These are phyloP conservation scores for Scutellaria barbata DNA, from an alignment of 257 asterid species.

Conservation along the genomic window DNA sequence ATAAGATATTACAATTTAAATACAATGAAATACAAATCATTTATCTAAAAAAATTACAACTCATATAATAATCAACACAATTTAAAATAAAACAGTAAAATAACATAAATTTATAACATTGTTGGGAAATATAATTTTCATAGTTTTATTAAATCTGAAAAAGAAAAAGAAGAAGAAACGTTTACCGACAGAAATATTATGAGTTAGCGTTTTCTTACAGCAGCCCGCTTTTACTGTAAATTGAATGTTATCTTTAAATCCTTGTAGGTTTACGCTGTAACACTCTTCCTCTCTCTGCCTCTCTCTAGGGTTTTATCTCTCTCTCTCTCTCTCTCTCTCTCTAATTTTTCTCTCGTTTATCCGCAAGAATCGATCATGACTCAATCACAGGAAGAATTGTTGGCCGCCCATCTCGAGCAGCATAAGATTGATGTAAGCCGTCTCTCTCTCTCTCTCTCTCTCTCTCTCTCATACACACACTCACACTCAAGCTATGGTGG, in stretches of 20 bases:
- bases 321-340: not conserved
- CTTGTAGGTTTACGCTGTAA: not conserved
- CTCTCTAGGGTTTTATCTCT: slow-evolving; percentile 39
- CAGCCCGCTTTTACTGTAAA: slow-evolving; percentile 31
- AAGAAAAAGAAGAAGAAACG: not conserved
- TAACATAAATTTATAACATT: no score
- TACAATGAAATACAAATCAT: no score
- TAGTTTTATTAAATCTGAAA: no score
- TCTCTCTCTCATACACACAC: not conserved
- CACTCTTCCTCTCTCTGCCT: not conserved
- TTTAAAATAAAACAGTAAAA: no score
- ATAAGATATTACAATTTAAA: no score
- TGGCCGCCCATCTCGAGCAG: slow-evolving; percentile 60
- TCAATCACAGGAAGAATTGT: slow-evolving; percentile 57
- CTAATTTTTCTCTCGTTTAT: slow-evolving; percentile 7
- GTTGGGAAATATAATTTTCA: no score
- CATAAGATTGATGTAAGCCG: slow-evolving; percentile 51
- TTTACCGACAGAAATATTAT: not conserved
- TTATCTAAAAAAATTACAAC: no score
- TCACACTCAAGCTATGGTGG: not conserved
- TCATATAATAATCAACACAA: no score
- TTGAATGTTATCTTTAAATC: not conserved
- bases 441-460: slow-evolving; percentile 13
- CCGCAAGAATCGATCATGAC: slow-evolving; percentile 44
- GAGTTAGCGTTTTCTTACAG: slow-evolving; percentile 18